These are phyloP conservation scores for Aspergillus amoenus DNA, from an alignment of 2,329 filamentous ascomycete species.

Conservation along the genomic window DNA sequence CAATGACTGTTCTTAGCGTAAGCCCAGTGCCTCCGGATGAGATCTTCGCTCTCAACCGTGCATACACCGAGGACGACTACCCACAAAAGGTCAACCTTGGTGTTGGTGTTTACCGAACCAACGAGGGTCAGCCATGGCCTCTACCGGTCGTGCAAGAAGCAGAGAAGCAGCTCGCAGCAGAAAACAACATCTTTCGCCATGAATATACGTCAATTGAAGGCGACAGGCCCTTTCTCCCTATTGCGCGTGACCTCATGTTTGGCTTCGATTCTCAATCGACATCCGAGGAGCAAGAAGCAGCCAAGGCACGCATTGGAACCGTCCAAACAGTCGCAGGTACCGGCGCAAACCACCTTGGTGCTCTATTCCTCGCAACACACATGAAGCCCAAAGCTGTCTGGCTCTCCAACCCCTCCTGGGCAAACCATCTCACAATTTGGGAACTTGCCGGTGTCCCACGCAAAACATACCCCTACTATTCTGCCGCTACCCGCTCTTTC, in stretches of 20 bases:
- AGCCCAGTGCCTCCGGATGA: conserved; percentile 87
- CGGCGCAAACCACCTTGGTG: conserved; percentile 88
- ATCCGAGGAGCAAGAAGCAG: conserved; percentile 25
- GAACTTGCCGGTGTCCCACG: conserved; percentile 69
- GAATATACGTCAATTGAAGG: conserved; percentile 97
- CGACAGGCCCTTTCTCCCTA: conserved; percentile 75
- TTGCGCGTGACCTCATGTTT: conserved; percentile 85
- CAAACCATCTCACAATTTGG: conserved; percentile 97
- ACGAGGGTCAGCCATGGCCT: conserved; percentile 95
- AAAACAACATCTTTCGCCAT: conserved; percentile 87
- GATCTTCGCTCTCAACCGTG: conserved; percentile 84
- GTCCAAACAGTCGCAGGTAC: conserved; percentile 95
- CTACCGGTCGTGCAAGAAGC: conserved; percentile 91
- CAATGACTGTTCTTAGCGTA: conserved; percentile 49
- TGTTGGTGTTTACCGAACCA: conserved; percentile 85
- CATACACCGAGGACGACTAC: conserved; percentile 71
- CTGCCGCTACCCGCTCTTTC: conserved; percentile 54
- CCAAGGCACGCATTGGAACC: conserved; percentile 59
- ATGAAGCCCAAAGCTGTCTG: conserved; percentile 74
- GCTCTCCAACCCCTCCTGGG: conserved; percentile 94
- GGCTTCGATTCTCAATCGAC: conserved; percentile 54
- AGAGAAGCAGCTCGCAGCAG: conserved; percentile 65
- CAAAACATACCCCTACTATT: conserved; percentile 89
- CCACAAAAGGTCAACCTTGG: conserved; percentile 84
- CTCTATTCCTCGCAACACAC: conserved; percentile 86